Conservation (phyloP, 108 stramenopile genomes). For the Cyclotella choctawhatcheeana region DNA sequence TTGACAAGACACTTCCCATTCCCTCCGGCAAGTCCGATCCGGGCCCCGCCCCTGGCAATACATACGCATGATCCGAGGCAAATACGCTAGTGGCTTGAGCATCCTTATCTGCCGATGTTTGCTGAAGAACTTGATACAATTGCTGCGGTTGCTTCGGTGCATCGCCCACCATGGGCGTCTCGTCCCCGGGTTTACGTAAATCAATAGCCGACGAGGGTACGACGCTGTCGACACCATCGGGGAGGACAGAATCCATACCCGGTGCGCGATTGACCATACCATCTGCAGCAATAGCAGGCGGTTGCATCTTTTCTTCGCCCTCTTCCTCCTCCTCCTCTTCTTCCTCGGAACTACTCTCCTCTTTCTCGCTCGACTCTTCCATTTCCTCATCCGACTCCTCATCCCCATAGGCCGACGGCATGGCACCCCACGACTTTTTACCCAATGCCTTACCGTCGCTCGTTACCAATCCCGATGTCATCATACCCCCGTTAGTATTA, state of each 20-base stretch:
- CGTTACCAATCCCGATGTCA: slow-evolving; percentile 57
- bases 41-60: slow-evolving; percentile 67
- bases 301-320: no score
- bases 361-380: slow-evolving; percentile 9
- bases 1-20: slow-evolving; percentile 80
- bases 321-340: slow-evolving; percentile 69
- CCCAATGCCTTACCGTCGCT: slow-evolving; percentile 77
- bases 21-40: slow-evolving; percentile 63
- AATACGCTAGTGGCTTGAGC: slow-evolving; percentile 64
- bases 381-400: slow-evolving; percentile 63
- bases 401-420: slow-evolving; percentile 67
- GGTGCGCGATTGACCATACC: slow-evolving; percentile 12
- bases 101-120: slow-evolving; percentile 54
- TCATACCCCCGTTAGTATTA: slow-evolving; percentile 11
- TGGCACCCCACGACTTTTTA: slow-evolving; percentile 80
- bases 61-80: slow-evolving; percentile 77
- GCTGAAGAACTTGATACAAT: slow-evolving; percentile 82
- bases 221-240: slow-evolving; percentile 68
- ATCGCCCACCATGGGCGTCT: slow-evolving; percentile 67
- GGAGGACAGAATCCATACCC: slow-evolving; percentile 53
- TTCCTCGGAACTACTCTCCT: slow-evolving; percentile 4
- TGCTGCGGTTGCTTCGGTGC: slow-evolving; percentile 61
- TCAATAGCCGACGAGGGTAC: slow-evolving; percentile 71
- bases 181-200: slow-evolving; percentile 83
- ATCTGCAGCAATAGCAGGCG: slow-evolving; percentile 6